These are phyloP conservation scores for Trichophyton verrucosum DNA, from an alignment of 2,329 filamentous ascomycete genomes.

Conservation along the genomic window DNA sequence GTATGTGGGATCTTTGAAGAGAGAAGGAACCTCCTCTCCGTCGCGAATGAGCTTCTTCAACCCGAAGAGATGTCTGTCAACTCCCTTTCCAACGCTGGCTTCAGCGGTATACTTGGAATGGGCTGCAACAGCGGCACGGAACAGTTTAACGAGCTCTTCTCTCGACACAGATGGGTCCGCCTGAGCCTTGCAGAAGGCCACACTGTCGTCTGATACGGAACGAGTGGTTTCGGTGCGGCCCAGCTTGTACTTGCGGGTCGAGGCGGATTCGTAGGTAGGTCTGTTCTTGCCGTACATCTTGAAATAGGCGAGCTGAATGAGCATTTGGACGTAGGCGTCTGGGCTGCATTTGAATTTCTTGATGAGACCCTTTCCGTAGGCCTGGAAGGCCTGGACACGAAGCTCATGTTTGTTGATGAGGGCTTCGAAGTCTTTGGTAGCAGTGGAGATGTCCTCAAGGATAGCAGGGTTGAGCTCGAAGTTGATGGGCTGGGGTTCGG, in stretches of 20 bases:
- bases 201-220: constrained; percentile 77
- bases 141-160: constrained; percentile 56
- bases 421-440: constrained; percentile 62
- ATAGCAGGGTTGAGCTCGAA: constrained; percentile 69
- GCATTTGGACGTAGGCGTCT: constrained; percentile 95
- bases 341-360: constrained; percentile 99
- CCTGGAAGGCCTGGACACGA: constrained; percentile 88
- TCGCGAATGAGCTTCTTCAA: constrained; percentile 78
- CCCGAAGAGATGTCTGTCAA: constrained; percentile 93
- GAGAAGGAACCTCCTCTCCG: constrained; percentile 65
- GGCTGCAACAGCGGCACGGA: constrained; percentile 67
- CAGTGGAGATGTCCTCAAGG: constrained; percentile 64
- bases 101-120: constrained; percentile 86
- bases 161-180: constrained; percentile 52
- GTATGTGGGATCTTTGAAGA: constrained; percentile 81
- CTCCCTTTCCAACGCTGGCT: constrained; percentile 82
- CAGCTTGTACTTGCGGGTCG: constrained; percentile 87
- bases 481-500: constrained; percentile 63
- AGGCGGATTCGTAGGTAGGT: constrained; percentile 93
- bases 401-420: constrained; percentile 84
- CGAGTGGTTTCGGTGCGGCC: constrained; percentile 95
- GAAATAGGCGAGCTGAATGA: constrained; percentile 95
- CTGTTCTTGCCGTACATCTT: constrained; percentile 99
- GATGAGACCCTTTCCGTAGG: constrained; percentile 94
- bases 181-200: constrained; percentile 83